A percentile compares a stretch with the other conserved stretches of the same genome.
These are phyloP conservation scores for Nannochloropsis gaditana DNA, from an alignment of 108 stramenopile genomes.

Conservation along the genomic window DNA sequence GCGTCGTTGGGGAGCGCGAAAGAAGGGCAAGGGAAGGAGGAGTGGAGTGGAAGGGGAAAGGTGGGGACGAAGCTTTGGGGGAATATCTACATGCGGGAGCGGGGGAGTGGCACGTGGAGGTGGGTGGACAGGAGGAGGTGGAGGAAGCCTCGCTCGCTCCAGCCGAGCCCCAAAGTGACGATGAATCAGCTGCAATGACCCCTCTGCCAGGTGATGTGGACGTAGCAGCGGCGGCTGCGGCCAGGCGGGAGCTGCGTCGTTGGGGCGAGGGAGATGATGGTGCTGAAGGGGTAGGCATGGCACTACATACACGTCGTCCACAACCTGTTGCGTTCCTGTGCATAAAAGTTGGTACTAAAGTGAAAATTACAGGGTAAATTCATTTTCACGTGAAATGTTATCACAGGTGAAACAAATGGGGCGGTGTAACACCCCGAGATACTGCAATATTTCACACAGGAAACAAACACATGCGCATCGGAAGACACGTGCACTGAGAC, in stretches of 20 bases:
- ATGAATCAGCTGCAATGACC: not conserved
- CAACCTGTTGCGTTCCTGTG: too few species aligned
- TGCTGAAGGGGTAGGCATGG: not conserved
- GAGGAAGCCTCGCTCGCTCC: not conserved
- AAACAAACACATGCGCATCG: too few species aligned
- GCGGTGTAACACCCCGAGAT: too few species aligned
- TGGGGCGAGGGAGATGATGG: not conserved
- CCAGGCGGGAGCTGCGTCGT: not conserved
- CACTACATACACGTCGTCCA: too few species aligned
- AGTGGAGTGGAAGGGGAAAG: not conserved
- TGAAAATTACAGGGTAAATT: too few species aligned
- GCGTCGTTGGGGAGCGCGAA: not conserved
- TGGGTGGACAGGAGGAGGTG: not conserved
- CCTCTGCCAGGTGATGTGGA: not conserved
- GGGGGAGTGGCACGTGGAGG: not conserved
- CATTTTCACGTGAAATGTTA: too few species aligned
- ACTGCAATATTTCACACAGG: too few species aligned
- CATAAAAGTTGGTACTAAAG: too few species aligned
- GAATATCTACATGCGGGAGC: not conserved
- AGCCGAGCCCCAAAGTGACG: not conserved
- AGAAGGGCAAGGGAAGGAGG: conserved; percentile 11
- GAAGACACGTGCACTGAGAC: too few species aligned
- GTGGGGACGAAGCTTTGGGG: not conserved
- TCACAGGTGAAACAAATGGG: too few species aligned
- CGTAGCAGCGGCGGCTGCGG: not conserved